These are phyloP conservation scores for Glycine tomentella DNA, from an alignment of 306 rosid genomes.

Conservation along the genomic window DNA sequence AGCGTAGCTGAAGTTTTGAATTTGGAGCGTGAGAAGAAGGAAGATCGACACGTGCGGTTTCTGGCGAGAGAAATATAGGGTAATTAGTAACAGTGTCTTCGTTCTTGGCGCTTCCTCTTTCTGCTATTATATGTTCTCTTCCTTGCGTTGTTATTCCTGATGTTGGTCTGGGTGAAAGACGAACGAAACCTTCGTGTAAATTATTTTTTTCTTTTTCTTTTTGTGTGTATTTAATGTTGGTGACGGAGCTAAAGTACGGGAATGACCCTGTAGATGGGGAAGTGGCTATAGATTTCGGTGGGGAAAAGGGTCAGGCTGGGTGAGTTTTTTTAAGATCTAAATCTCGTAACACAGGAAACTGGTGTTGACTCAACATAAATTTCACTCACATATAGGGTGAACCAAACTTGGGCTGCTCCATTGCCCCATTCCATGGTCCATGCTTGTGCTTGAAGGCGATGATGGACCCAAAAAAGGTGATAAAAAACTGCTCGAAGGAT, in stretches of 20 bases:
- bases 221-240: not conserved
- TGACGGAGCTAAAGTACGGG: conserved; percentile 1
- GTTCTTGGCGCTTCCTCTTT: conserved; percentile 44
- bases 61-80: not conserved
- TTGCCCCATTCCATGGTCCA: too few species aligned
- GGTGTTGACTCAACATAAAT: not conserved
- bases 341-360: not conserved
- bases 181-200: conserved; percentile 52
- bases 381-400: too few species aligned
- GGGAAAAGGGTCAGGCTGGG: not conserved
- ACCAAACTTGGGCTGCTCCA: too few species aligned
- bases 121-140: conserved; percentile 46
- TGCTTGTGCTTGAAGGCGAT: too few species aligned
- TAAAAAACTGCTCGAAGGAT: too few species aligned
- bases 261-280: not conserved
- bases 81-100: conserved; percentile 45
- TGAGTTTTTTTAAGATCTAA: not conserved
- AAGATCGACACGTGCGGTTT: conserved; percentile 61
- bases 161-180: conserved; percentile 59
- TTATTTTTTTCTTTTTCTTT: not conserved
- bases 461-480: too few species aligned
- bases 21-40: conserved; percentile 48
- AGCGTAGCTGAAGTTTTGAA: conserved; percentile 53
- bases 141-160: conserved; percentile 39
- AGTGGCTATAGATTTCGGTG: not conserved